Percentiles rank a stretch among this genome's conserved stretches.
Evolutionary conservation across 306 rosid species (phyloP).

Genomic region (Prunus mongolica): DNA sequence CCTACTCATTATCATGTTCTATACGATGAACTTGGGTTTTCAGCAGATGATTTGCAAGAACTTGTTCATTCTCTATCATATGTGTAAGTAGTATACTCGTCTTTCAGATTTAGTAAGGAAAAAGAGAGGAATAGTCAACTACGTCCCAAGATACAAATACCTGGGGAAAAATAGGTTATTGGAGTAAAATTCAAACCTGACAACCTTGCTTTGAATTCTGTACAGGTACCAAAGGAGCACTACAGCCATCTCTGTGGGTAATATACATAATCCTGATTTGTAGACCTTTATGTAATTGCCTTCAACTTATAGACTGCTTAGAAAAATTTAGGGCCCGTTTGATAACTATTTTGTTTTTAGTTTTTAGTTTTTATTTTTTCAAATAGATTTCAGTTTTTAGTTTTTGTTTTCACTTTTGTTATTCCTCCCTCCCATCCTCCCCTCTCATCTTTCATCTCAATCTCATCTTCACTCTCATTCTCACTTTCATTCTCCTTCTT

Average conservation of each 20-base stretch:
- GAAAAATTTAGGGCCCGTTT: too few species aligned
- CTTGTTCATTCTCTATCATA: slow-evolving; percentile 89
- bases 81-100: slow-evolving; percentile 68
- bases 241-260: slow-evolving; percentile 85
- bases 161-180: not conserved
- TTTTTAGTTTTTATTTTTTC: too few species aligned
- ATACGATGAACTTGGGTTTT: slow-evolving; percentile 67
- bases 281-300: not conserved
- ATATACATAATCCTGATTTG: not conserved
- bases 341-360: too few species aligned
- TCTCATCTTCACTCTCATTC: too few species aligned
- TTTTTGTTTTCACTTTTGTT: too few species aligned
- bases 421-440: too few species aligned
- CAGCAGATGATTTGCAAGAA: slow-evolving; percentile 79
- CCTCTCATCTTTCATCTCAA: too few species aligned
- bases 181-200: not conserved
- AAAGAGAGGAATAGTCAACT: not conserved
- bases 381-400: too few species aligned
- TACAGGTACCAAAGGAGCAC: slow-evolving; percentile 87
- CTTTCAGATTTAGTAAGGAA: not conserved
- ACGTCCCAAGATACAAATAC: not conserved
- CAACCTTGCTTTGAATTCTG: not conserved
- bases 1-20: slow-evolving; percentile 86
- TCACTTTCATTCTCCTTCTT: too few species aligned
- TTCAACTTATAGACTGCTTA: not conserved